These are phyloP conservation scores for Spathaspora passalidarum DNA, from an alignment of 805 yeast genomes.

Conservation along the genomic window DNA sequence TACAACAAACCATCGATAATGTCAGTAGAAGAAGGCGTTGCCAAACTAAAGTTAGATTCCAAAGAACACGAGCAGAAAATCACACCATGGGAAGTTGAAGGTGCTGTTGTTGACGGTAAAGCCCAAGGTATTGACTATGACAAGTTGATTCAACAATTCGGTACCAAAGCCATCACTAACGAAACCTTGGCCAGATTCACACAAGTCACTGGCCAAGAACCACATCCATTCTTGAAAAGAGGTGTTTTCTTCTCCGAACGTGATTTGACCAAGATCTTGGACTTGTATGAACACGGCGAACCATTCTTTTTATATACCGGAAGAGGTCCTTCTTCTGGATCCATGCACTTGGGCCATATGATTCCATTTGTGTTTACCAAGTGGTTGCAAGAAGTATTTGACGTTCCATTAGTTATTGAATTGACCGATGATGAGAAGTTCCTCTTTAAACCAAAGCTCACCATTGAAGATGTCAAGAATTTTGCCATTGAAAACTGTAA, in stretches of 20 bases:
- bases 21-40: constrained; percentile 17
- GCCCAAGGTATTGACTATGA: constrained; percentile 91
- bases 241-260: constrained; percentile 94
- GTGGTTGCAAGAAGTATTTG: constrained; percentile 98
- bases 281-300: constrained; percentile 89
- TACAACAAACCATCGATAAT: constrained; percentile 1
- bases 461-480: constrained; percentile 80
- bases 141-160: constrained; percentile 81
- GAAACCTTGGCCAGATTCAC: constrained; percentile 77
- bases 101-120: constrained; percentile 93
- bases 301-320: constrained; percentile 96
- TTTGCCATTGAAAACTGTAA: constrained; percentile 83
- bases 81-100: constrained; percentile 99
- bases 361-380: constrained; percentile 93
- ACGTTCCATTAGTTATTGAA: constrained; percentile 91
- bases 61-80: constrained; percentile 32
- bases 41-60: constrained; percentile 8
- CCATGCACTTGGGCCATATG: constrained; percentile 97
- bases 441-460: constrained; percentile 84
- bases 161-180: constrained; percentile 67
- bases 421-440: constrained; percentile 97
- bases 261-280: constrained; percentile 74
- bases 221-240: constrained; percentile 85
- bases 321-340: constrained; percentile 92
- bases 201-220: constrained; percentile 81